Evolutionary conservation across 345 rosid species (phyloP), one percentile per base, ranked within the genome.

Genomic region (Brassica nigra): DNA sequence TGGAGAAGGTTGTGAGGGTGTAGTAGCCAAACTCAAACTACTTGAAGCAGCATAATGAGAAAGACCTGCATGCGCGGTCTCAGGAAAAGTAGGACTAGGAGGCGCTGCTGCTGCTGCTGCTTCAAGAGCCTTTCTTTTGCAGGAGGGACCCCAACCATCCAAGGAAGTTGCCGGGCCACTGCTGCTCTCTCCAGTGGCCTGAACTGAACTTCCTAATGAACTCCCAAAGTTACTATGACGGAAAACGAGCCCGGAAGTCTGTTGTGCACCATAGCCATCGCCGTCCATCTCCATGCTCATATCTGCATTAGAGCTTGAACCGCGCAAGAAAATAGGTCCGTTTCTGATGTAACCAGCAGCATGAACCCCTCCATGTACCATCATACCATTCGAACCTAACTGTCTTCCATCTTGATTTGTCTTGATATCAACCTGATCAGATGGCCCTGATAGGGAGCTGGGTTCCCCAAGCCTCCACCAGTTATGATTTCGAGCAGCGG

Each of bases 51-150:
- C 89, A 73, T 84, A 84, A 42, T 52, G 83, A 75, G 84, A 31
- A 70, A 85, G 54, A 66, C 66, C 84, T 73, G 68, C 66, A 79
- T 10, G 49, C n/a, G 10, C 92, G 44, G 83, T 71, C 78, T 88
- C 82, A 55, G 93, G 85, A 55, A 91, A 85, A 75, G 87, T 87
- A 62, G 77, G 89, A 78, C 88, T 86, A 52, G 97, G 86, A 55
- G 37, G 37, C 5, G 37, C 37, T 34, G 44, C 14, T 42, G 47
- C 12, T 42, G 49, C n/a, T 42, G 90, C 78, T 78, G 93, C 97
- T 82, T 94, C 97, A 76, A 90, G 89, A 65, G 95, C 89, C 85
- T 86, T 94, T 86, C 98, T 89, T 84, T 94, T 92, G 93, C 97
- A 89, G 39, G 98, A 92, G 54, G 81, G 79, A 64, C 93, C 91